phyloP scores from a whole-genome alignment of 306 rosid genomes.

The Geum urbanum region DNA sequence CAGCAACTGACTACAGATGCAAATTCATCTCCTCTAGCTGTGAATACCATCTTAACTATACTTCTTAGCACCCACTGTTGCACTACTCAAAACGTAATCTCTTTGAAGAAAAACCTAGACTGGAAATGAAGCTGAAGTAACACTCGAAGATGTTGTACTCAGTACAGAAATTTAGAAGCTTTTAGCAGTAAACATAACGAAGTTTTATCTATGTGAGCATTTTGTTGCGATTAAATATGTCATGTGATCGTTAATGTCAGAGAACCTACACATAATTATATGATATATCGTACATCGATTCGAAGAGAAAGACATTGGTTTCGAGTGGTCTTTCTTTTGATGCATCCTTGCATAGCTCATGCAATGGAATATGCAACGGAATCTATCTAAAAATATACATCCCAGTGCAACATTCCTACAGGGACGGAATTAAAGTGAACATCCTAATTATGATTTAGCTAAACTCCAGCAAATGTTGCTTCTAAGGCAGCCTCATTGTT shows the following conservation, averaged over 20 bases:
- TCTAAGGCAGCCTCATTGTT: slow-evolving; percentile 3
- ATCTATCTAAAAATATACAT: not conserved
- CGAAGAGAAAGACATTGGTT: not conserved
- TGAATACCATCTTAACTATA: not conserved
- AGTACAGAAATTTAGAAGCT: not conserved
- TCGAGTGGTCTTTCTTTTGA: not conserved
- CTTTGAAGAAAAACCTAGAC: too few species aligned
- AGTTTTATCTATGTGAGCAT: not conserved
- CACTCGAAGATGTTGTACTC: not conserved
- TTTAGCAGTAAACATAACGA: not conserved
- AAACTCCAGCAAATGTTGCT: not conserved
- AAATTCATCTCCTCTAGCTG: not conserved
- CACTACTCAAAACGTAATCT: not conserved
- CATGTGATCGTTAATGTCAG: not conserved
- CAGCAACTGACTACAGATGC: not conserved
- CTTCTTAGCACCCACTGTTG: not conserved
- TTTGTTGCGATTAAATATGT: not conserved
- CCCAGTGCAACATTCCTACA: not conserved
- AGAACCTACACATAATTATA: not conserved
- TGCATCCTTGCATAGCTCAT: not conserved
- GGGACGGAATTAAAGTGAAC: not conserved
- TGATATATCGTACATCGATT: not conserved
- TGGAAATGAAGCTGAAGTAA: not conserved
- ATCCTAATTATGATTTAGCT: not conserved
- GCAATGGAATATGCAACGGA: too few species aligned